A percentile compares a stretch with the other conserved stretches of the same genome.
Conservation (phyloP, 106 monocot genomes). For the Amphibolis antarctica region DNA sequence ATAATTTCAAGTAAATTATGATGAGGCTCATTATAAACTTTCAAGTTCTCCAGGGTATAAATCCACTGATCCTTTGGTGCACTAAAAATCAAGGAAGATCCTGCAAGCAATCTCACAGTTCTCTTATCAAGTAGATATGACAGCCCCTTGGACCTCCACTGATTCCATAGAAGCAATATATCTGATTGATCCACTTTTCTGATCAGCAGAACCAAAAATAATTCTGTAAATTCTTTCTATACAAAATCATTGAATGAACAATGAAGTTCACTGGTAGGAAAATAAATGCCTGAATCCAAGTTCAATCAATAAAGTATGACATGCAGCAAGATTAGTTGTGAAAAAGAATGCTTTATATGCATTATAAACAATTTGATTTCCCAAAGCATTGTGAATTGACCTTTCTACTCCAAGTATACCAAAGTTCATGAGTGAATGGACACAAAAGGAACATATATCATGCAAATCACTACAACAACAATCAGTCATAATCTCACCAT, state of each 20-base stretch:
- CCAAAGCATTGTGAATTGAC: too few relatives aligned
- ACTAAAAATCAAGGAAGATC: constrained; percentile 57
- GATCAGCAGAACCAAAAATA: constrained; percentile 3
- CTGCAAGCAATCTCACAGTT: constrained; percentile 60
- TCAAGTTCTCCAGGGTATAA: constrained; percentile 42
- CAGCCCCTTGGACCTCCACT: constrained; percentile 55
- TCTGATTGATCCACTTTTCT: constrained; percentile 18
- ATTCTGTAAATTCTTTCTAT: neutral
- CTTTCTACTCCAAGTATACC: too few relatives aligned
- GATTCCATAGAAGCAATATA: constrained; percentile 23
- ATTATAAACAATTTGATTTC: too few relatives aligned
- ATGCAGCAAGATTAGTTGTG: too few relatives aligned
- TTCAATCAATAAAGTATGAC: too few relatives aligned
- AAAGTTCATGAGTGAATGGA: too few relatives aligned
- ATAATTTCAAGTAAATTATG: constrained; percentile 41
- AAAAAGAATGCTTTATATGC: too few relatives aligned
- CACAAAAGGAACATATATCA: too few relatives aligned
- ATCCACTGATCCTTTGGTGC: constrained; percentile 66
- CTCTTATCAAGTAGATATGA: constrained; percentile 57
- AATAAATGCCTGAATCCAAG: too few relatives aligned
- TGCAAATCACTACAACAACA: too few relatives aligned
- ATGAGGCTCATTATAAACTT: constrained; percentile 18
- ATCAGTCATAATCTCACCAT: too few relatives aligned
- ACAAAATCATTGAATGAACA: neutral
- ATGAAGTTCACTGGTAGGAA: too few relatives aligned